Evolutionary conservation across 2,329 filamentous ascomycete species (phyloP).

Genomic region (Ascochyta lentis): DNA sequence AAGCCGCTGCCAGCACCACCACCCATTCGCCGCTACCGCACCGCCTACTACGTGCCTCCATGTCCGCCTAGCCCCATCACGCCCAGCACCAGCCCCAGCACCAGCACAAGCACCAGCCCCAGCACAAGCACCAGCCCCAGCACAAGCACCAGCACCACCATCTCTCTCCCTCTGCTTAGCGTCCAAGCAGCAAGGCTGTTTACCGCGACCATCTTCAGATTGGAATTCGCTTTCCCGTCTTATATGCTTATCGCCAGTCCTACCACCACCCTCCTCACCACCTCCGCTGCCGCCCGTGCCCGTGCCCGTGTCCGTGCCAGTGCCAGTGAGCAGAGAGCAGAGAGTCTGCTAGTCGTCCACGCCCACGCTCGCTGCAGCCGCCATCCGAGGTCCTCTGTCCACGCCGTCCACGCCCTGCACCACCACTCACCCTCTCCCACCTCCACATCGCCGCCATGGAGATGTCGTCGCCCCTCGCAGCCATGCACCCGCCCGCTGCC

Average conservation of each 20-base stretch:
- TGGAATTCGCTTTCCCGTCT: slow-evolving; percentile 50
- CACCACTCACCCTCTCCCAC: slow-evolving; percentile 55
- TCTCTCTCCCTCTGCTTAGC: slow-evolving; percentile 11
- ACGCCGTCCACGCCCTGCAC: background rate
- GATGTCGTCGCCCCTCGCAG: slow-evolving; percentile 90
- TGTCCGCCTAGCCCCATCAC: slow-evolving; percentile 24
- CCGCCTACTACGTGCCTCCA: slow-evolving; percentile 26
- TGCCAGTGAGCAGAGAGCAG: slow-evolving; percentile 18
- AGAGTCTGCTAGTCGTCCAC: slow-evolving; percentile 21
- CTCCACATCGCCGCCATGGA: slow-evolving; percentile 93
- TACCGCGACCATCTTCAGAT: slow-evolving; percentile 48
- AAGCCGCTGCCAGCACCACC: slow-evolving; percentile 21
- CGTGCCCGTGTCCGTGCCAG: too few species aligned
- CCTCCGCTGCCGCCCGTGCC: slow-evolving; percentile 19
- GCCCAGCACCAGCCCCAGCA: slow-evolving; percentile 17
- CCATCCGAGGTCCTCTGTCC: slow-evolving; percentile 12
- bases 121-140: slow-evolving; percentile 7
- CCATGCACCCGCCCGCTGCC: slow-evolving; percentile 76
- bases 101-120: slow-evolving; percentile 10
- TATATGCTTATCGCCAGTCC: slow-evolving; percentile 46
- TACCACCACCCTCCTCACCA: background rate
- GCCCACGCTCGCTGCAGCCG: slow-evolving; percentile 32
- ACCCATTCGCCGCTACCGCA: slow-evolving; percentile 28
- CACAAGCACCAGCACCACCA: slow-evolving; percentile 12
- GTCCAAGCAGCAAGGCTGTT: slow-evolving; percentile 23